Evolutionary conservation across 192 early-diverging fungal genomes (phyloP), one percentile per base, ranked within the genome.

Genomic region (Coemansia sp.): DNA sequence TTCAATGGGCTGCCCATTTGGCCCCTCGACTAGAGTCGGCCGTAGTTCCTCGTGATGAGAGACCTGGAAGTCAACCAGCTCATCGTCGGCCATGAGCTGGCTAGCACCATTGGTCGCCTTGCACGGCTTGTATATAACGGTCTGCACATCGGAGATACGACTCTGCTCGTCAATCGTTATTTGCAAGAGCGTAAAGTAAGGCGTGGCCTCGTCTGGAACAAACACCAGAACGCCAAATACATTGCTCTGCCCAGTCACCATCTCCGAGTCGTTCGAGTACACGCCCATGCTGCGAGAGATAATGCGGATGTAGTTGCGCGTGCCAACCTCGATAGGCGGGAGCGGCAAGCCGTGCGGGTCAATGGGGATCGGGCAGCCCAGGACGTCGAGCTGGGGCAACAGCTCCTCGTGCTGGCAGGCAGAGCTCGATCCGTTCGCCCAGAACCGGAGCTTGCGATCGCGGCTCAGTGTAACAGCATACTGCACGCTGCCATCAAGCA

Each of bases 371-470:
- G 71, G 63, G 39, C 63, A 38, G 49, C 78, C 83, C 20, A 65
- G 53, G 11, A 70, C 40, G 39, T 85, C 78, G 13, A 85, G 68
- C 69, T 74, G 78, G 20, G 83, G 83, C 33, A 77, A 43, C 41
- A 29, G 24, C 70, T 80, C 79, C 34, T 77, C 79, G 44, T 81
- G 75, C 63, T 72, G 74, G 55, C 78, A 81, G 5, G 75, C 24
- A 10, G 75, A 73, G 5, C 68, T 44, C 49, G 43, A 24, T 43
- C 36, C 62, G 72, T 69, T 74, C 8, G 68, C 40, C 83, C 83
- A 85, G 53, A 85, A 77, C 33, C 83, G 78, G 38, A 85, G 83
- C 58, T 72, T 66, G 55, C 83, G 83, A 33, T 85, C 83, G 64
- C 83, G 78, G 29, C 73, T 70, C 9, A 85, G 66, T 15, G 83